These are phyloP conservation scores for Fusarium tuaranense DNA, from an alignment of 2,329 filamentous ascomycete genomes.

Conservation along the genomic window DNA sequence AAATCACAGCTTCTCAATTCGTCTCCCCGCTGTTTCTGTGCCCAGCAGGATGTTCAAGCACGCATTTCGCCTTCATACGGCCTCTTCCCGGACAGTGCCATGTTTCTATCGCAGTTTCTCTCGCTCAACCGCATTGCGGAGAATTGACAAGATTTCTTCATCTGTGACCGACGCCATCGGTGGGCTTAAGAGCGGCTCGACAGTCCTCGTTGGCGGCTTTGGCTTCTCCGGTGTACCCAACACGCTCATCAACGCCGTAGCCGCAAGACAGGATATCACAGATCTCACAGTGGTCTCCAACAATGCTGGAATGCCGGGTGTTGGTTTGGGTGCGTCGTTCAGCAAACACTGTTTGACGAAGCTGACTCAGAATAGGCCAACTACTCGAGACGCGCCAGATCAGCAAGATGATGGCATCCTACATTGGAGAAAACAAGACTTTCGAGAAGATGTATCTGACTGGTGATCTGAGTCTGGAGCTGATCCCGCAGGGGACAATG, in stretches of 20 bases:
- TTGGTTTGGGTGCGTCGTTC: conserved; percentile 71
- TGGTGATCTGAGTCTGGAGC: conserved; percentile 86
- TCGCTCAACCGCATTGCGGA: conserved; percentile 37
- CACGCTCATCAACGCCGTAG: conserved; percentile 78
- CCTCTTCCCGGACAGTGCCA: not conserved
- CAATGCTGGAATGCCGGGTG: conserved; percentile 86
- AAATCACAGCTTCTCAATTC: not conserved
- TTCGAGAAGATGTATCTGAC: conserved; percentile 90
- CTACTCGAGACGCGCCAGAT: conserved; percentile 68
- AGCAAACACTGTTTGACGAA: conserved; percentile 55
- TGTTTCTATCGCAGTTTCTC: conserved; percentile 1
- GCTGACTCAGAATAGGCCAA: conserved; percentile 54
- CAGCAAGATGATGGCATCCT: conserved; percentile 90
- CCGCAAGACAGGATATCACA: conserved; percentile 73
- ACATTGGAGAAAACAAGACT: conserved; percentile 93
- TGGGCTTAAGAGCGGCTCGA: conserved; percentile 80
- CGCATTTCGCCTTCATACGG: not conserved
- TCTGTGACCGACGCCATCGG: conserved; percentile 75
- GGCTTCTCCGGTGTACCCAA: conserved; percentile 87
- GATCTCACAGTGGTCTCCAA: conserved; percentile 90
- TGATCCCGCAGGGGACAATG: conserved; percentile 90
- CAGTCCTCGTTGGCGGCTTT: conserved; percentile 81
- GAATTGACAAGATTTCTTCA: conserved; percentile 81
- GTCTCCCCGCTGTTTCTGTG: not conserved
- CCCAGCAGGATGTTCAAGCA: not conserved